Evolutionary conservation across 495 filamentous ascomycete genomes (phyloP).

Genomic region (Stereocaulon alpinum): DNA sequence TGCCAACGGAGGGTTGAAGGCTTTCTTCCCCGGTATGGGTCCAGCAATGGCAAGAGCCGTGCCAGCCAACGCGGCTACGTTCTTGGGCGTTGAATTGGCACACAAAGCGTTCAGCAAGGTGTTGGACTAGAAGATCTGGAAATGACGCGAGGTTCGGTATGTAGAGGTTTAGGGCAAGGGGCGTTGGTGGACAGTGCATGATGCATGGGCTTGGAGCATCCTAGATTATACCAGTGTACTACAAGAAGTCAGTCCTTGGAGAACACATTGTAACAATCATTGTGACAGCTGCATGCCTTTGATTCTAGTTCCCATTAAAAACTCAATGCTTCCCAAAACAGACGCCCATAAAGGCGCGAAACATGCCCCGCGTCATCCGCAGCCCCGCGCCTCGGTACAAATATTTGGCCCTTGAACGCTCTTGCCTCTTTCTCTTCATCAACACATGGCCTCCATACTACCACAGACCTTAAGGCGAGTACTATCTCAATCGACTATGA

Average conservation of each 20-base stretch:
- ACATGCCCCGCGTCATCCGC: neutral
- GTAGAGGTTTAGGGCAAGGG: neutral
- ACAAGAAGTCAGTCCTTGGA: no score
- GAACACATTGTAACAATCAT: no score
- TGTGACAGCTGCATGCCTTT: no score
- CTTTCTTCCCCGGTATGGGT: slow-evolving; percentile 96
- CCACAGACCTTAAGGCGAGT: slow-evolving; percentile 6
- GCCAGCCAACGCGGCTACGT: slow-evolving; percentile 72
- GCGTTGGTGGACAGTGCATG: neutral
- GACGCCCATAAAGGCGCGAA: neutral
- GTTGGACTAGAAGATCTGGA: slow-evolving; percentile 3
- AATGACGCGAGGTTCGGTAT: neutral
- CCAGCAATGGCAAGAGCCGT: slow-evolving; percentile 88
- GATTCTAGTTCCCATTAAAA: no score
- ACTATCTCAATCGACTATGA: slow-evolving; percentile 5
- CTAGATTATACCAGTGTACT: no score
- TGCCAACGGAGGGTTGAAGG: slow-evolving; percentile 67
- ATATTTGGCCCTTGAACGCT: neutral
- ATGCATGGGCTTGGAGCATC: no score
- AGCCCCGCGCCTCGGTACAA: neutral
- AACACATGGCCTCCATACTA: slow-evolving; percentile 10
- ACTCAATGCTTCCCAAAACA: no score
- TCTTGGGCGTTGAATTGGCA: slow-evolving; percentile 24
- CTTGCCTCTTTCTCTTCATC: neutral
- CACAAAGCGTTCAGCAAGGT: slow-evolving; percentile 23